Evolutionary conservation across 1,139 yeast species (phyloP), one percentile per base, ranked within the genome.

Genomic region (Pichia kudriavzevii): DNA sequence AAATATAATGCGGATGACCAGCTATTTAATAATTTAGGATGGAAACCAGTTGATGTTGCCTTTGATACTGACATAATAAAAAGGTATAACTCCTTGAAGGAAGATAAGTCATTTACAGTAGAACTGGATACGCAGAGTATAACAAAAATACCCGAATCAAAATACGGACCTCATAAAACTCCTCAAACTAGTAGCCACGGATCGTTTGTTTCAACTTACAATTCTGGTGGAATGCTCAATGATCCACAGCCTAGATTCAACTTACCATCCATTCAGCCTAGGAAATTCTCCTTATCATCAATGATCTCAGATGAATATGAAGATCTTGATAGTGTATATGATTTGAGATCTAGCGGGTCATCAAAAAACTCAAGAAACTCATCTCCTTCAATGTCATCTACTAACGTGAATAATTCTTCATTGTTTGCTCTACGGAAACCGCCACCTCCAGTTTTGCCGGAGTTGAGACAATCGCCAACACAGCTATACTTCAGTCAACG

Each of bases 201-300:
- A 7, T 32, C 42, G 3, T 35, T 38, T 16, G 4, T 34, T 10
- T 25, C 39, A 6, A 31, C 39, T 8, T 20, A 7, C 17, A 30
- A 31, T 7, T 11, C 31, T 4, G n/a, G n/a, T n/a, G n/a, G n/a
- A n/a, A n/a, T n/a, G n/a, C 14, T 22, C 13, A 7, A 29, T 8
- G 38, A 32, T 13, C 27, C 15, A 30, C 41, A 27, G 31, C 24
- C 28, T 21, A 47, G 45, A 31, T 24, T 50, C 7, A 34, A 43
- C 17, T 32, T 52, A 18, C 56, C 55, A 6, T 15, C 52, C 8
- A 50, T 52, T 28, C 93, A 81, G 56, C 94, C 97, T 32, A 84
- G 99, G 60, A 93, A 88, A 63, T 91, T 87, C 60, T 91, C 98
- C 15, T 82, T 88, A 45, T 87, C 96, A 4, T 87, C 97, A 2